A percentile compares a stretch with the other conserved stretches of the same genome.
Evolutionary conservation across 2,329 filamentous ascomycete species (phyloP).

Genomic region (Pseudocercospora cruenta): DNA sequence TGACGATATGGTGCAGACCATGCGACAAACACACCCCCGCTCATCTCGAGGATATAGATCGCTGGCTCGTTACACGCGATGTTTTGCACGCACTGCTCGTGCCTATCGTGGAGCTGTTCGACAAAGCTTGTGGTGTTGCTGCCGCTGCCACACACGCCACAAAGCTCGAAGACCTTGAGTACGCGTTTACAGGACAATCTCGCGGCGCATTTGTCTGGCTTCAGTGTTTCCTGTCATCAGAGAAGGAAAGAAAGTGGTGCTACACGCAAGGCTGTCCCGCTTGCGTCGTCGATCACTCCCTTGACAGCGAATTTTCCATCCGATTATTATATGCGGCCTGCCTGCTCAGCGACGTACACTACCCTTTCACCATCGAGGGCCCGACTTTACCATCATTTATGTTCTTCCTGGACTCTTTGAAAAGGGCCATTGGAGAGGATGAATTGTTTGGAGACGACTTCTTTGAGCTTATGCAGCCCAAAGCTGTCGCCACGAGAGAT

Average conservation of each 20-base stretch:
- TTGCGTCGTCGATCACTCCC: constrained; percentile 48
- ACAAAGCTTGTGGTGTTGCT: constrained; percentile 58
- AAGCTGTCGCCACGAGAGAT: constrained; percentile 46
- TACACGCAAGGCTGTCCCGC: constrained; percentile 59
- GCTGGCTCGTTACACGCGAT: constrained; percentile 59
- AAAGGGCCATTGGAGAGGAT: constrained; percentile 45
- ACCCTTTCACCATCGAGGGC: constrained; percentile 39
- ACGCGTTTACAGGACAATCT: constrained; percentile 60
- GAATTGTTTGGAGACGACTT: constrained; percentile 50
- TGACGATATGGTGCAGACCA: constrained; percentile 44
- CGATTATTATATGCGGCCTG: constrained; percentile 53
- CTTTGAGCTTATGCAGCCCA: constrained; percentile 49
- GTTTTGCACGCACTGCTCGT: constrained; percentile 62
- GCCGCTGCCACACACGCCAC: constrained; percentile 52
- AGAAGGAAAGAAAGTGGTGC: constrained; percentile 61
- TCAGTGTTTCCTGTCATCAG: constrained; percentile 58
- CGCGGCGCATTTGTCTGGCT: constrained; percentile 63
- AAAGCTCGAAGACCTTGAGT: constrained; percentile 57
- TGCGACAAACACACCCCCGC: constrained; percentile 46
- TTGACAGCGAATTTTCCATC: constrained; percentile 54
- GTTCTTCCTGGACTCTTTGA: constrained; percentile 49
- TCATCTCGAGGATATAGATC: constrained; percentile 39
- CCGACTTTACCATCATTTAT: constrained; percentile 42
- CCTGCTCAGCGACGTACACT: constrained; percentile 49
- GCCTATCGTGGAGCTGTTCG: constrained; percentile 61